Conservation (phyloP, 805 yeast genomes). For the Wickerhamiella lipophila region DNA sequence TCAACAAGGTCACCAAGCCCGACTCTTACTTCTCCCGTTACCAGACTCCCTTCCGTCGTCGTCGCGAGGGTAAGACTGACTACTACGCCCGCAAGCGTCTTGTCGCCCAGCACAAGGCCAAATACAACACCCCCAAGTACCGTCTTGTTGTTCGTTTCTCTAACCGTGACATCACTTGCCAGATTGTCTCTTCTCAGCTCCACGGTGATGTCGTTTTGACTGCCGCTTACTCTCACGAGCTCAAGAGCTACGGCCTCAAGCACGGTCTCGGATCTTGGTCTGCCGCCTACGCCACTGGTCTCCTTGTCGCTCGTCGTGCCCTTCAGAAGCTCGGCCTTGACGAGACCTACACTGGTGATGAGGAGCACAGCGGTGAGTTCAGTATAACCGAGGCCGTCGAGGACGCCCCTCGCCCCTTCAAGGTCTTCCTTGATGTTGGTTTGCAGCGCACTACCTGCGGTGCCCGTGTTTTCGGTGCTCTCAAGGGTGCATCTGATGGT, state of each 20-base stretch:
- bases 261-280: conserved; percentile 99
- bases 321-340: conserved; percentile 95
- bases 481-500: conserved; percentile 99
- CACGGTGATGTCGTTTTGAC: conserved; percentile 92
- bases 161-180: conserved; percentile 98
- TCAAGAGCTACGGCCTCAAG: conserved; percentile 92
- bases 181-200: conserved; percentile 91
- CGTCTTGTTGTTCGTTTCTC: conserved; percentile 99
- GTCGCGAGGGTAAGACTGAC: conserved; percentile 99
- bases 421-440: conserved; percentile 98
- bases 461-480: conserved; percentile 98
- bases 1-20: conserved; percentile 59
- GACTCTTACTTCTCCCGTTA: conserved; percentile 97
- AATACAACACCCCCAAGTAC: conserved; percentile 98
- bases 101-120: conserved; percentile 99
- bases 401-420: conserved; percentile 99
- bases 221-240: conserved; percentile 98
- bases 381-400: conserved; percentile 98
- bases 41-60: conserved; percentile 99
- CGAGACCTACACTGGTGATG: conserved; percentile 97
- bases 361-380: conserved; percentile 99
- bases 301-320: conserved; percentile 97
- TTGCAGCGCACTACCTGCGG: conserved; percentile 99
- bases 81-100: conserved; percentile 99
- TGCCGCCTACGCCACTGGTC: conserved; percentile 98